Conservation (phyloP, 2,329 filamentous ascomycete genomes). For the Delphinella strobiligena region DNA sequence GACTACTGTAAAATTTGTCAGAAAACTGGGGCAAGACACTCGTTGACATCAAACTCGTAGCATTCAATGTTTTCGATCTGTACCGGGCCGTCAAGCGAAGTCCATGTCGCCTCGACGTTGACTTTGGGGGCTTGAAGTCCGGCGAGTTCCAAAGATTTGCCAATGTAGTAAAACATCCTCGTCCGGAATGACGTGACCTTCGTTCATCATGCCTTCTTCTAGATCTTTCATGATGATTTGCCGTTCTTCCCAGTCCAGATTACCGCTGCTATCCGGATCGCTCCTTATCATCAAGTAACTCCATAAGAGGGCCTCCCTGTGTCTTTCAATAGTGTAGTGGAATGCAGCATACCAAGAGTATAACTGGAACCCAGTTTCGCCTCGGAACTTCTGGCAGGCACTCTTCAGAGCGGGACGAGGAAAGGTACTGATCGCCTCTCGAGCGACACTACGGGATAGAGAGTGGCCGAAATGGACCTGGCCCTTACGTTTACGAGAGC, state of each 20-base stretch:
- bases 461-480: slow-evolving; percentile 34
- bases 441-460: slow-evolving; percentile 26
- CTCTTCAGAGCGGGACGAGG: slow-evolving; percentile 28
- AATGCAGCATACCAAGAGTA: slow-evolving; percentile 33
- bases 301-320: slow-evolving; percentile 32
- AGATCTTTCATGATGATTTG: slow-evolving; percentile 25
- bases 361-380: slow-evolving; percentile 31
- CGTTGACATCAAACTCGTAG: slow-evolving; percentile 28
- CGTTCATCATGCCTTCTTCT: slow-evolving; percentile 24
- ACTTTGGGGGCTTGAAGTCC: slow-evolving; percentile 28
- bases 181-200: slow-evolving; percentile 21
- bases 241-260: slow-evolving; percentile 29
- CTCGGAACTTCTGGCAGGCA: slow-evolving; percentile 30
- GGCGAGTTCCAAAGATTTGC: slow-evolving; percentile 23
- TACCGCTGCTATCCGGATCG: slow-evolving; percentile 27
- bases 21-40: slow-evolving; percentile 31
- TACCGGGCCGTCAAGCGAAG: slow-evolving; percentile 29
- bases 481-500: slow-evolving; percentile 31
- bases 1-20: slow-evolving; percentile 23
- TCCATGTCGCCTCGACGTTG: slow-evolving; percentile 31
- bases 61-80: slow-evolving; percentile 30
- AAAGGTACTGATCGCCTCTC: slow-evolving; percentile 30
- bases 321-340: slow-evolving; percentile 33
- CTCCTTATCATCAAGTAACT: slow-evolving; percentile 30
- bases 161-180: slow-evolving; percentile 28